Base-by-base conservation (phyloP, 352 stramenopile genomes). In the Aphanomyces stellatus region DNA sequence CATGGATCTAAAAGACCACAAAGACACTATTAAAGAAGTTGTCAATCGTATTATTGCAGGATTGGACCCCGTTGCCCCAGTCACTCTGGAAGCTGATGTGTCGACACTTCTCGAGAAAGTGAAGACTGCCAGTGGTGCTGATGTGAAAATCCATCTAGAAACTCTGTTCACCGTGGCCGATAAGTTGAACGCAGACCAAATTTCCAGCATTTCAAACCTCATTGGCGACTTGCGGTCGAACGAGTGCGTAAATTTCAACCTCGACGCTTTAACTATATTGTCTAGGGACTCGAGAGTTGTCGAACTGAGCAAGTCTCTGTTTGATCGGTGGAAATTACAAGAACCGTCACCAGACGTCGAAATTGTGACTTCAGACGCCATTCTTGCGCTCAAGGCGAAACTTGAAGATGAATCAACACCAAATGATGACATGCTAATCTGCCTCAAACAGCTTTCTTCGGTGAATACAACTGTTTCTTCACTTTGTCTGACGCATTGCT, bases 1-100 rank as follows among this genome's bases (percentile, higher is more conserved):
- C 0, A 84, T 89, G 69, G 81, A 92, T 49, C 69, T 93, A 51
- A 81, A 79, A 40, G 74, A 87, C 53, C 81, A 92, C 62, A 91
- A 91, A 62, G 72, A 78, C 7, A 77, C 75, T 10, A 93, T 93
- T 41, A 89, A 89, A 65, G 77, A 85, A 48, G 82, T 83, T 17
- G 83, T 93, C 6, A 79, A 79, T 22, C 75, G 80, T 6, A 85
- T 93, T 43, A 93, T 93, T 31, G 74, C 76, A 4, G 82, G 81
- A 13, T 88, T 91, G 76, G 85, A 93, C 37, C n/a, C 37, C 13
- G 37, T 57, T 17, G 37, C 37, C 13, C 13, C 37, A 46, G 37
- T 19, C 37, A 46, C 37, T 19, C 30, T 27, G 24, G 43, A 53
- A 53, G 30, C 3, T 19, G 37, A 61, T 4, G 28, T 53, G 48